These are phyloP conservation scores for Fusarium torreyae DNA, from an alignment of 2,329 filamentous ascomycete genomes.

Conservation along the genomic window DNA sequence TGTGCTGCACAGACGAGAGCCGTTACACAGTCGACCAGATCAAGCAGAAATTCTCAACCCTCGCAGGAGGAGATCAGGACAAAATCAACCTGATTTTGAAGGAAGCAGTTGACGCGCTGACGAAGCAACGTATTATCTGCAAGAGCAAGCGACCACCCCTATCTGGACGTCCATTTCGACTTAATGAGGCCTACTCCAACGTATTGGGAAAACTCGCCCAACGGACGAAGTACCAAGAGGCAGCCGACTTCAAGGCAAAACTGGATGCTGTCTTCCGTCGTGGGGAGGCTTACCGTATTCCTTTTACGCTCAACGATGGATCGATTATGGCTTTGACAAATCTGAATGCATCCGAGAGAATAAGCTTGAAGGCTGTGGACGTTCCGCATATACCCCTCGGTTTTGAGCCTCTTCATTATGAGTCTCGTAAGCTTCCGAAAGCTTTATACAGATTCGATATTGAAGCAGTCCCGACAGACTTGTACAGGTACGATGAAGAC, in stretches of 20 bases:
- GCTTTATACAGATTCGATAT: conserved; percentile 76
- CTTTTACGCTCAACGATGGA: conserved; percentile 74
- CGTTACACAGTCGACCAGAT: conserved; percentile 66
- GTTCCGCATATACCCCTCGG: conserved; percentile 77
- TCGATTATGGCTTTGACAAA: conserved; percentile 77
- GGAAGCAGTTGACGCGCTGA: conserved; percentile 64
- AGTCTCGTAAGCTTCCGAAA: conserved; percentile 77
- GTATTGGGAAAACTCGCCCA: conserved; percentile 71
- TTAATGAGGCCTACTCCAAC: conserved; percentile 72
- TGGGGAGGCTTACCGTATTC: conserved; percentile 61
- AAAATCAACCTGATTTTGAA: conserved; percentile 63
- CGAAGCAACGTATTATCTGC: conserved; percentile 68
- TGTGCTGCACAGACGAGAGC: conserved; percentile 68
- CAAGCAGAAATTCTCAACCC: conserved; percentile 65
- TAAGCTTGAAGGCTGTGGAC: conserved; percentile 68
- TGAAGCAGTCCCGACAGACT: conserved; percentile 73
- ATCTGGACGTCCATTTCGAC: conserved; percentile 73
- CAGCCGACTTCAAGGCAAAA: conserved; percentile 70
- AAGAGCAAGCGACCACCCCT: conserved; percentile 71
- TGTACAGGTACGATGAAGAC: conserved; percentile 70
- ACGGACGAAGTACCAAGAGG: conserved; percentile 69
- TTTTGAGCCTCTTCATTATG: conserved; percentile 79
- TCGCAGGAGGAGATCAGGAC: conserved; percentile 59
- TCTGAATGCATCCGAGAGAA: conserved; percentile 71
- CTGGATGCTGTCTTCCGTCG: conserved; percentile 71